Evolutionary conservation across 2,329 filamentous ascomycete genomes (phyloP), one percentile per base, ranked within the genome.

Genomic region (Aspergillus nomiae): DNA sequence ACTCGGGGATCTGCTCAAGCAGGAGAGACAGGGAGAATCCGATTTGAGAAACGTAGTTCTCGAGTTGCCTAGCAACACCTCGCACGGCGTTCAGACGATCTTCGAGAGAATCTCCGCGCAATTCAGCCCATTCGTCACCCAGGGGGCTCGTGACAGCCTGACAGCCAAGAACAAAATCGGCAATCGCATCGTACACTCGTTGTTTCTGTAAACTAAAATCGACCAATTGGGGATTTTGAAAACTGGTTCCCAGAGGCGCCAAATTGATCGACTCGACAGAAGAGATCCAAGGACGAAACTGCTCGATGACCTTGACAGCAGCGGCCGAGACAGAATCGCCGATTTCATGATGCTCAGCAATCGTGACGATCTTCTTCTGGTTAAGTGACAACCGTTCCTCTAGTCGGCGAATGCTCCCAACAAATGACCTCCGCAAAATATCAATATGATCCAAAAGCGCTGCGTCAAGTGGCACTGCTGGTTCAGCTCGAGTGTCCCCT

Each of bases 121-220:
- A 84, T 75, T 97, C 93, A 4, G 94, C 88, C 95, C 95, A 99
- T 79, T 99, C 95, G 74, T 99, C 95, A 10, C 90, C 92, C 50
- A 99, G 79, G 7, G 95, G 95, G 10, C 92, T 92, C 7, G 93
- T 92, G n/a, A 98, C 90, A 28, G 91, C 89, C 78, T 99, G 95
- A 72, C 94, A 97, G 63, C 90, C 89, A 56, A 97, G 81, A 4
- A 98, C 81, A 32, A 99, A 85, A 75, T 98, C 95, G 10, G 93
- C 94, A 60, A 97, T 90, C 63, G 93, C 91, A 77, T 98, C 95
- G 77, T 98, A 98, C 21, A 96, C 84, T 70, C 90, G 91, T 77
- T 99, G 95, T 79, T 98, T 98, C 76, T 96, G 92, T 36, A 89
- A 86, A 72, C 89, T 90, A 76, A 97, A 97, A 70, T 98, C 95